Base-by-base conservation (phyloP, 768 basidiomycete species). In the Lactifluus echinatus region DNA sequence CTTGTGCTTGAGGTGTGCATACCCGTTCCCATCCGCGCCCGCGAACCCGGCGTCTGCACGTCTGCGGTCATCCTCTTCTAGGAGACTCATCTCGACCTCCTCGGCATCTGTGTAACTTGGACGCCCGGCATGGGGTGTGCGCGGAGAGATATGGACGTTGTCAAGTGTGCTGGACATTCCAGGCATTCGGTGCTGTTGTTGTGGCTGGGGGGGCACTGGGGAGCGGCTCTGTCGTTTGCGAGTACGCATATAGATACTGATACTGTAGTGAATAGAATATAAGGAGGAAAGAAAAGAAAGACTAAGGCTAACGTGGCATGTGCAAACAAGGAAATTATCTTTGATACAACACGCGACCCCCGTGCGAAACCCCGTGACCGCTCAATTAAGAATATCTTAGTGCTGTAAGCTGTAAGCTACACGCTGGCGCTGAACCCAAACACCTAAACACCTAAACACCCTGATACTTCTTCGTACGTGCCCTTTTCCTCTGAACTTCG, bases 81-180 rank as follows among this genome's bases (percentile, higher is more conserved):
- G 63, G 12, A 65, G 56, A 31, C 59, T 46, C 63, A 65, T 50
- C 36, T 64, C 64, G 19, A 65, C 63, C 46, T 65, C 64, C n/a
- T 64, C 62, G 15, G 61, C 55, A 36, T 48, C 33, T 19, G 8
- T 24, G 19, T 48, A 4, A 43, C 21, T 15, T 8, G 56, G 17
- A 39, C 56, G 56, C 11, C 31, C 2, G 15, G 7, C 29, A 6
- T 37, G 48, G 5, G 55, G 60, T 4, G 61, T 60, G 23, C 57
- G 61, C 4, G 61, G 64, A 3, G 52, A 39, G 40, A 64, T 43
- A 14, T 64, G 55, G 26, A 53, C 43, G 48, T 50, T 52, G 17
- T 55, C 42, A n/a, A 61, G 47, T 12, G 59, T 53, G 8, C 42
- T 46, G 2, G 45, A 45, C 19, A 51, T n/a, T n/a, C 51, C 42